Base-by-base conservation (phyloP, 106 monocot species). In the Allium fistulosum region DNA sequence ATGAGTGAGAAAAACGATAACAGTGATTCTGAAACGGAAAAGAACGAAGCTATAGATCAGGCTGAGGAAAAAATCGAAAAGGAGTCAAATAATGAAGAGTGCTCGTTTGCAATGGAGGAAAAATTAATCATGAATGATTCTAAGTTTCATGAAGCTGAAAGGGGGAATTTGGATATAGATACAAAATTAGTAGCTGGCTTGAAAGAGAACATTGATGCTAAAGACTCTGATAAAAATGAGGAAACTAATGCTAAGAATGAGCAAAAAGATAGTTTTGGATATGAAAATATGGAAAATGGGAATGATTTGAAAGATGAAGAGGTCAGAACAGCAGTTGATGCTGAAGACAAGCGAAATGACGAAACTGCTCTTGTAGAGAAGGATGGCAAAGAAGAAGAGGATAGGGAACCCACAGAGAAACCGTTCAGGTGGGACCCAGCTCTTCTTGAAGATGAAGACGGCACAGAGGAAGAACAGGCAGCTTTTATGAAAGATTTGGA, bases 401-500 rank as follows among this genome's bases (percentile, higher is more conserved):
- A 59, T 49, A 73, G 16, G 7, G 84, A 76, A 51, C 74, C 26
- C 58, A 17, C 74, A 2, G 80, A 49, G 51, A 69, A 79, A 61
- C 57, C 73, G 37, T 57, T 60, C 53, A 68, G 66, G n/a, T 80
- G 69, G 22, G 74, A 86, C 62, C 66, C 69, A 11, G 84, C 75
- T 57, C 71, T 77, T 55, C 88, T 88, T 22, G 92, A 92, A 16
- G 84, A 97, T 28, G 92, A 81, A 70, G 88, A 88, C 62, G 96
- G 96, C 9, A 82, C 82, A 62, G 97, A 97, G 72, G 97, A 97
- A 53, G 82, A 85, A 52, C 97, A 97, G 66, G 71, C 78, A 51
- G 84, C 87, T 51, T 97, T 97, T 69, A 92, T 97, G 92, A 86
- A 70, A 57, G 97, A 89, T 57, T 78, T 97, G 56, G 92, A 97